Conservation (phyloP, 495 filamentous ascomycete genomes). For the Xeromyces bisporus region DNA sequence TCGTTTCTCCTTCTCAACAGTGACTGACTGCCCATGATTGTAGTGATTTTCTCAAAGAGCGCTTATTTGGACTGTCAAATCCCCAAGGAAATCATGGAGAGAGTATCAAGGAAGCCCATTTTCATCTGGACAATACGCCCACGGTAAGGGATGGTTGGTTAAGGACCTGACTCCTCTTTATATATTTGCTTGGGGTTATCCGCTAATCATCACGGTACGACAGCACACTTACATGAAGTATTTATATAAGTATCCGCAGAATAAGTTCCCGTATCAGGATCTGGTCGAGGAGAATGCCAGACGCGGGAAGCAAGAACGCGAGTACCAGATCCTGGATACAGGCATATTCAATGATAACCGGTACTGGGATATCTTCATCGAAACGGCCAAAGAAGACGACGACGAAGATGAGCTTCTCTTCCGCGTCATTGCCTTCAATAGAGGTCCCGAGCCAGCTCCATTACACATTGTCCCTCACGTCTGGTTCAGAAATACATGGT, state of each 20-base stretch:
- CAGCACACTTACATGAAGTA: slow-evolving; percentile 98
- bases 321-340: slow-evolving; percentile 87
- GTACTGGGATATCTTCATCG: slow-evolving; percentile 96
- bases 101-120: slow-evolving; percentile 89
- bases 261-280: slow-evolving; percentile 78
- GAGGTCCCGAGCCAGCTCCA: slow-evolving; percentile 75
- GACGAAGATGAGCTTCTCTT: slow-evolving; percentile 84
- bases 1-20: background rate
- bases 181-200: too few species aligned
- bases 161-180: slow-evolving; percentile 4
- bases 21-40: background rate
- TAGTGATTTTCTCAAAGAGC: slow-evolving; percentile 84
- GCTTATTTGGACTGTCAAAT: slow-evolving; percentile 85
- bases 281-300: slow-evolving; percentile 67
- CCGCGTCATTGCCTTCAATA: slow-evolving; percentile 90
- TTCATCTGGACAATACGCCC: slow-evolving; percentile 89
- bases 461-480: slow-evolving; percentile 89
- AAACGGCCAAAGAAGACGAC: slow-evolving; percentile 82
- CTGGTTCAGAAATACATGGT: slow-evolving; percentile 96
- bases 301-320: slow-evolving; percentile 54
- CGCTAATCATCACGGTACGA: too few species aligned
- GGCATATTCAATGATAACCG: slow-evolving; percentile 79
- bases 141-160: slow-evolving; percentile 13
- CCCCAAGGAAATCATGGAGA: slow-evolving; percentile 95
- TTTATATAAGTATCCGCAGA: slow-evolving; percentile 92